phyloP scores from a whole-genome alignment of 2,329 filamentous ascomycete species.

The Ascochyta pisi region DNA sequence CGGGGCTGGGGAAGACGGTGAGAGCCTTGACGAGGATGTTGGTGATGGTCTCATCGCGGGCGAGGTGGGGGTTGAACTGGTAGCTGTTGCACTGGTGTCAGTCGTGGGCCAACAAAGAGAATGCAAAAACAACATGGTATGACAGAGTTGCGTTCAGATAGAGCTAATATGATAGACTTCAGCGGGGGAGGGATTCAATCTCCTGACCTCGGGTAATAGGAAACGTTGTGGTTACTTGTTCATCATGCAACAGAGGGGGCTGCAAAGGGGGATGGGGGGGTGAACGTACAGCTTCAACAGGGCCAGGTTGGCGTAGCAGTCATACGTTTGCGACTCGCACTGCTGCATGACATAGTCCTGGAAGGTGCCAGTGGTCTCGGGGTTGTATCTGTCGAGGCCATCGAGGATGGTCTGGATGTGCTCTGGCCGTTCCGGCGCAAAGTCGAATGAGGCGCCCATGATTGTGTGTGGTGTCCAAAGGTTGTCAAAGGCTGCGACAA shows the following conservation, averaged over 20 bases:
- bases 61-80: constrained; percentile 98
- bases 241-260: constrained; percentile 66
- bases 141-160: constrained; percentile 66
- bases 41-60: constrained; percentile 96
- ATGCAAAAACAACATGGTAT: not conserved
- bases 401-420: constrained; percentile 94
- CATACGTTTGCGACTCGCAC: constrained; percentile 92
- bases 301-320: constrained; percentile 96
- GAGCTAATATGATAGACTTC: constrained; percentile 76
- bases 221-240: constrained; percentile 82
- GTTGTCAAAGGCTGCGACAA: constrained; percentile 7
- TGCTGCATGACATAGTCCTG: constrained; percentile 94
- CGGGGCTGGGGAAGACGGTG: constrained; percentile 93
- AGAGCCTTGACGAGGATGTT: constrained; percentile 98
- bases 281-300: constrained; percentile 91
- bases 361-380: constrained; percentile 90
- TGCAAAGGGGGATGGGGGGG: constrained; percentile 11
- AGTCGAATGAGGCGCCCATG: constrained; percentile 72
- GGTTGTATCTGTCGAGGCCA: constrained; percentile 97
- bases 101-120: constrained; percentile 6
- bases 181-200: constrained; percentile 65
- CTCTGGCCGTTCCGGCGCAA: constrained; percentile 88
- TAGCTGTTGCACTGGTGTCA: constrained; percentile 67
- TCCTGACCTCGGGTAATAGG: constrained; percentile 90
- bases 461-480: constrained; percentile 24